Evolutionary conservation across 2,329 filamentous ascomycete genomes (phyloP).

Genomic region (Fusarium sp.): DNA sequence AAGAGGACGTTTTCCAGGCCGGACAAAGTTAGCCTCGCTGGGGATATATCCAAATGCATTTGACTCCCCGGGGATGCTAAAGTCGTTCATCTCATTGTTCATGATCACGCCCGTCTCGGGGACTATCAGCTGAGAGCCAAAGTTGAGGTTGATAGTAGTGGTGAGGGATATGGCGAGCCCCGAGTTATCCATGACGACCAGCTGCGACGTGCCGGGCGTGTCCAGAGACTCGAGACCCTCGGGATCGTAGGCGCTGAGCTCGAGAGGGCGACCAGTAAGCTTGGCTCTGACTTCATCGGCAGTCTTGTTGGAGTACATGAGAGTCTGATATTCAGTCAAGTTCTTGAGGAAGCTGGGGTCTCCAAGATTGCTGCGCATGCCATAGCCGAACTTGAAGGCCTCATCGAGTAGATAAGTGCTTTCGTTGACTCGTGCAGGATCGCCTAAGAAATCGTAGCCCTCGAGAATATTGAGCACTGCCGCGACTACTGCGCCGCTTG

Average conservation of each 20-base stretch:
- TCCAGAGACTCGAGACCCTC: slow-evolving; percentile 58
- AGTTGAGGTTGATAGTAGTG: slow-evolving; percentile 83
- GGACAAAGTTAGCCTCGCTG: slow-evolving; percentile 78
- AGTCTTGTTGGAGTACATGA: slow-evolving; percentile 70
- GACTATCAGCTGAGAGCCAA: slow-evolving; percentile 79
- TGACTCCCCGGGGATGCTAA: slow-evolving; percentile 75
- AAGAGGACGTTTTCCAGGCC: slow-evolving; percentile 80
- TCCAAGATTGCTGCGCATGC: slow-evolving; percentile 76
- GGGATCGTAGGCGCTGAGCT: slow-evolving; percentile 58
- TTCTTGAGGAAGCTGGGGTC: slow-evolving; percentile 77
- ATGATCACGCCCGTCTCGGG: slow-evolving; percentile 86
- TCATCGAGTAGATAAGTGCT: slow-evolving; percentile 86
- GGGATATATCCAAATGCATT: slow-evolving; percentile 85
- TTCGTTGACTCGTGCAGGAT: slow-evolving; percentile 63
- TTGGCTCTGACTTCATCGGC: slow-evolving; percentile 64
- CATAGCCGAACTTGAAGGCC: slow-evolving; percentile 85
- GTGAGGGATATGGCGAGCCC: slow-evolving; percentile 82
- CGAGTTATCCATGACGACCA: slow-evolving; percentile 73
- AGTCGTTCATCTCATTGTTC: slow-evolving; percentile 74
- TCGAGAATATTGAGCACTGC: slow-evolving; percentile 79
- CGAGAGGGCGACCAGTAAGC: slow-evolving; percentile 57
- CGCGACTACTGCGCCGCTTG: slow-evolving; percentile 77
- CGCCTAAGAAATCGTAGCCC: slow-evolving; percentile 74
- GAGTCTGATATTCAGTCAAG: slow-evolving; percentile 70
- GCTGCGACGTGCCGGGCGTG: slow-evolving; percentile 76